A percentile compares a stretch with the other conserved stretches of the same genome.
Evolutionary conservation across 2,329 filamentous ascomycete species (phyloP).

Genomic region (Aspergillus udagawae): DNA sequence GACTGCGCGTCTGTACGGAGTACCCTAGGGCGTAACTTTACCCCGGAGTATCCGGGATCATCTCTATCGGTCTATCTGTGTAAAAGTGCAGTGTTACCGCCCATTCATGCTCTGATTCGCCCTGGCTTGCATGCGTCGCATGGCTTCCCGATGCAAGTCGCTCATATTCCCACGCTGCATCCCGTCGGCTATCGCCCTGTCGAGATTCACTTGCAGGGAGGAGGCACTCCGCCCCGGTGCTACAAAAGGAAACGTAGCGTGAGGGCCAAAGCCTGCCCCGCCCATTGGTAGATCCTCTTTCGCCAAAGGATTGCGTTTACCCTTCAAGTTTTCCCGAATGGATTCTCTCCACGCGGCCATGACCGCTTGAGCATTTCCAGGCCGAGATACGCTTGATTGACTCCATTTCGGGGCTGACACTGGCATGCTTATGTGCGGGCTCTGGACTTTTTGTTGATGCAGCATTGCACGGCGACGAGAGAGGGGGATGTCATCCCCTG

Average conservation of each 20-base stretch:
- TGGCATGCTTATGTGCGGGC: conserved; percentile 48
- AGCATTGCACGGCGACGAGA: conserved; percentile 63
- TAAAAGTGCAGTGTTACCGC: not conserved
- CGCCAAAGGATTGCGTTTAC: conserved; percentile 25
- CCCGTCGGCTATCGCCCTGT: conserved; percentile 65
- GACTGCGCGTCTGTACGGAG: not conserved
- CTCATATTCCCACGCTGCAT: conserved; percentile 74
- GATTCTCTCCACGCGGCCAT: conserved; percentile 66
- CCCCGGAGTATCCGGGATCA: not conserved
- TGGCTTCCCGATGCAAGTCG: conserved; percentile 71
- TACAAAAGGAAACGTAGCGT: conserved; percentile 55
- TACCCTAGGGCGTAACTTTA: too few relatives aligned
- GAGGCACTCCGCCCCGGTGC: conserved; percentile 57
- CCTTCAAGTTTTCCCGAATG: conserved; percentile 58
- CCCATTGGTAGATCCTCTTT: conserved; percentile 19
- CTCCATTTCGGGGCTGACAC: conserved; percentile 12
- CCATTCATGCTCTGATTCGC: conserved; percentile 41
- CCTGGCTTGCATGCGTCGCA: conserved; percentile 71
- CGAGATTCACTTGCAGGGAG: conserved; percentile 49
- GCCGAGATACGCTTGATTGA: conserved; percentile 8
- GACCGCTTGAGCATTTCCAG: conserved; percentile 45
- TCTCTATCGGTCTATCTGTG: not conserved
- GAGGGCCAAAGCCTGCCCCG: conserved; percentile 19
- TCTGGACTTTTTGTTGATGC: conserved; percentile 47
- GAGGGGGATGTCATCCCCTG: conserved; percentile 67